Evolutionary conservation across 108 stramenopile species (phyloP).

Genomic region (Poteriospumella lacustris): DNA sequence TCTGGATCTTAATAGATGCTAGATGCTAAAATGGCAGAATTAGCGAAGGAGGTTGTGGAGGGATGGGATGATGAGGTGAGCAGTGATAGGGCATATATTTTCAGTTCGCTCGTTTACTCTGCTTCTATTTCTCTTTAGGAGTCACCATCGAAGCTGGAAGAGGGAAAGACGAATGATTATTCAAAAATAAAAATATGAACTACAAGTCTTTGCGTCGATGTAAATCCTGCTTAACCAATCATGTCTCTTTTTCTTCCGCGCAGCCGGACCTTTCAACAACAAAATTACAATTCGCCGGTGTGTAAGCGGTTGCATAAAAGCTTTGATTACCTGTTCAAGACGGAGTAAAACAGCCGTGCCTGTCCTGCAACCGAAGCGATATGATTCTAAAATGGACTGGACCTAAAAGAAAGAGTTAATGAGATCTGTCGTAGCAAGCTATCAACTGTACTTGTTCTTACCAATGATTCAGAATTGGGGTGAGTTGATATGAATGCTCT

Average conservation of each 20-base stretch:
- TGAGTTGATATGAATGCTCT: constrained; percentile 85
- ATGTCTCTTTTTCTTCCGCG: constrained; percentile 22
- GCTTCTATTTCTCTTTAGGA: too few relatives aligned
- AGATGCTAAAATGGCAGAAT: constrained; percentile 16
- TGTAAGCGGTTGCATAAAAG: background rate
- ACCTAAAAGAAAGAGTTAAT: background rate
- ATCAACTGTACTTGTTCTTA: constrained; percentile 56
- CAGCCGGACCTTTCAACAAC: constrained; percentile 21
- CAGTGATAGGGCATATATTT: too few relatives aligned
- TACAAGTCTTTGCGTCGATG: background rate
- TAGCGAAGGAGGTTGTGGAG: background rate
- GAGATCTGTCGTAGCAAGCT: background rate
- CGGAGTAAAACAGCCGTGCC: background rate
- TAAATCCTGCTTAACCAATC: constrained; percentile 15
- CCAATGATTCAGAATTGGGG: constrained; percentile 64
- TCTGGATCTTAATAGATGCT: background rate
- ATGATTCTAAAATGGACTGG: background rate
- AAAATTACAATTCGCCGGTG: background rate
- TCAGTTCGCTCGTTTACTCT: too few relatives aligned
- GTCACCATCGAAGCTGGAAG: background rate
- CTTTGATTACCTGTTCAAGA: too few relatives aligned
- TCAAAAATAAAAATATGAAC: background rate
- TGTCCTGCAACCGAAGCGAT: background rate
- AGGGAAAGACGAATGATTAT: background rate
- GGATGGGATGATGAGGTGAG: constrained; percentile 11